Evolutionary conservation across 768 basidiomycete genomes (phyloP), one percentile per base, ranked within the genome.

Genomic region (Pluteus cervinus): DNA sequence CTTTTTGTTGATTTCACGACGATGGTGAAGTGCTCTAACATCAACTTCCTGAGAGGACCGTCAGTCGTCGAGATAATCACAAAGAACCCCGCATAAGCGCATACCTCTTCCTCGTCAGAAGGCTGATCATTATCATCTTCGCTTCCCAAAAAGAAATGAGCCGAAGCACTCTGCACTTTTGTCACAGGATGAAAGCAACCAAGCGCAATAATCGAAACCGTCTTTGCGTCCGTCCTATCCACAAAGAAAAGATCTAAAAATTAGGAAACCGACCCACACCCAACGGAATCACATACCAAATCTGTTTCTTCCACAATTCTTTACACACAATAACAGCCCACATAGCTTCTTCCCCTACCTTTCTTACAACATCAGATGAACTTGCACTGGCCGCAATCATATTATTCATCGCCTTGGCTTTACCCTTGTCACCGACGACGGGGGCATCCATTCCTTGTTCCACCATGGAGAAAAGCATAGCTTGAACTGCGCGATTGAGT

Each of bases 81-180:
- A 35, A 25, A 17, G 10, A 37, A 29, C 7, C 24, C 12, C 6
- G 15, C 10, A 10, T 16, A 39, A 34, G 10, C 35, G 45, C 51
- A 14, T 26, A 70, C 69, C 17, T 79, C 76, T 28, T 83, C 82
- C 45, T 86, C 86, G 1, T 82, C 76, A 30, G 82, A 81, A 29
- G 76, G 81, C 42, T 84, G 79, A 26, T 79, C 80, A 37, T 73
- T 71, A 14, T 81, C 80, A 15, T 89, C 80, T 29, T 89, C 88
- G 39, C 73, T 78, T 4, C 89, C 89, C n/a, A 99, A 76, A 69
- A 98, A 99, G 66, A 97, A 99, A 62, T 97, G 91, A 11, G 93
- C 62, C 1, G 92, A 88, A 2, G 91, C 91, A 43, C 79, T 89
- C 57, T 97, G 93, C 0, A 98, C 96, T 61, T 98, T 98, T 37